These are phyloP conservation scores for Calonectria hongkongensis DNA, from an alignment of 2,329 filamentous ascomycete genomes.

Conservation along the genomic window DNA sequence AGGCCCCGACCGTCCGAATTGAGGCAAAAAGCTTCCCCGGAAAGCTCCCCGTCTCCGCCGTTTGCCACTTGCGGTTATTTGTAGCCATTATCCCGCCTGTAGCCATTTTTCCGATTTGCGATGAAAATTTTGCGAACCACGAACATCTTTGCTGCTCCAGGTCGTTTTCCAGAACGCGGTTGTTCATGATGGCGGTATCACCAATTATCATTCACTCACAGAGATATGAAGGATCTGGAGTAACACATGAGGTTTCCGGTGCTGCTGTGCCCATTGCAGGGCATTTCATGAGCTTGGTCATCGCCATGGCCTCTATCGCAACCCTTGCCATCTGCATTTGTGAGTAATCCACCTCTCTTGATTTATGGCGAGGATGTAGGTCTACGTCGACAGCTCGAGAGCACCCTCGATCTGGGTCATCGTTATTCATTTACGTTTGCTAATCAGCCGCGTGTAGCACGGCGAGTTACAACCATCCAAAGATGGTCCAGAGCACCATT, in stretches of 20 bases:
- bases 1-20: background rate
- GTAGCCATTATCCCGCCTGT: background rate
- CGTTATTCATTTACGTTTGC: background rate
- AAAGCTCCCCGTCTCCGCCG: constrained; percentile 10
- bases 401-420: background rate
- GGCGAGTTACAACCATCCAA: constrained; percentile 61
- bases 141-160: background rate
- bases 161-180: background rate
- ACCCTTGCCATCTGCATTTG: constrained; percentile 61
- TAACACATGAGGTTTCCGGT: constrained; percentile 26
- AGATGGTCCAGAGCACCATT: constrained; percentile 64
- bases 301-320: constrained; percentile 59
- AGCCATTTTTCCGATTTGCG: background rate
- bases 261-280: constrained; percentile 58
- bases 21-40: background rate
- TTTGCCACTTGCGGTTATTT: background rate
- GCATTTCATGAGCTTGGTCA: constrained; percentile 59
- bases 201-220: too few relatives aligned
- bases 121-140: background rate
- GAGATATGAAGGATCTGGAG: background rate
- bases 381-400: too few relatives aligned
- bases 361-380: too few relatives aligned
- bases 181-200: background rate
- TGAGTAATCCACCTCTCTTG: constrained; percentile 47
- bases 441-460: constrained; percentile 54